Percentiles rank a stretch among this genome's conserved stretches.
Conservation (phyloP, 2,329 filamentous ascomycete species). For the Botrytis galanthina region DNA sequence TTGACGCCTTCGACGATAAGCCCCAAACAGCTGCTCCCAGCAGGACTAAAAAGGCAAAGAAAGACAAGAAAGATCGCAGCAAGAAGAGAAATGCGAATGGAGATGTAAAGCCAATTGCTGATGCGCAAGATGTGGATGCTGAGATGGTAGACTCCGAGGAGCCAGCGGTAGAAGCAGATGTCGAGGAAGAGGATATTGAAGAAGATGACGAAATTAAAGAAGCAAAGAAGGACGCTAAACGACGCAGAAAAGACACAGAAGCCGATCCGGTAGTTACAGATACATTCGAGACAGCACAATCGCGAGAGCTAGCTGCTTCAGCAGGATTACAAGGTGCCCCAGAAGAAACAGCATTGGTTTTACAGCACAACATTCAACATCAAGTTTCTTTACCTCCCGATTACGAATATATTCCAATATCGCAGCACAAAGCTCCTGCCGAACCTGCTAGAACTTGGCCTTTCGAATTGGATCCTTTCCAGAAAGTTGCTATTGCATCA, state of each 20-base stretch:
- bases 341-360: constrained; percentile 60
- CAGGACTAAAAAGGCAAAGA: constrained; percentile 41
- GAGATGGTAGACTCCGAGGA: constrained; percentile 51
- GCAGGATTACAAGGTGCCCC: constrained; percentile 36
- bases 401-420: constrained; percentile 93
- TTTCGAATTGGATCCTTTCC: constrained; percentile 96
- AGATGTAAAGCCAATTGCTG: constrained; percentile 60
- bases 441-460: constrained; percentile 80
- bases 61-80: constrained; percentile 58
- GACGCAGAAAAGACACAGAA: constrained; percentile 60
- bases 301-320: constrained; percentile 75
- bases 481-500: constrained; percentile 88
- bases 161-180: constrained; percentile 18
- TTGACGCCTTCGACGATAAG: constrained; percentile 76
- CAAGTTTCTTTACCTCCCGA: constrained; percentile 93
- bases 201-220: constrained; percentile 43
- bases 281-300: constrained; percentile 91
- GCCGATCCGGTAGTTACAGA: constrained; percentile 85
- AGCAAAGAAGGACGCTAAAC: constrained; percentile 56
- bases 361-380: constrained; percentile 97
- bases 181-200: constrained; percentile 31
- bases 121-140: constrained; percentile 61
- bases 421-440: constrained; percentile 85
- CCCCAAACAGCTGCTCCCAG: constrained; percentile 46
- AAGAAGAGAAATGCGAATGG: constrained; percentile 89